Evolutionary conservation across 148 eudicot species (phyloP).

Genomic region (Linanthus parryae): DNA sequence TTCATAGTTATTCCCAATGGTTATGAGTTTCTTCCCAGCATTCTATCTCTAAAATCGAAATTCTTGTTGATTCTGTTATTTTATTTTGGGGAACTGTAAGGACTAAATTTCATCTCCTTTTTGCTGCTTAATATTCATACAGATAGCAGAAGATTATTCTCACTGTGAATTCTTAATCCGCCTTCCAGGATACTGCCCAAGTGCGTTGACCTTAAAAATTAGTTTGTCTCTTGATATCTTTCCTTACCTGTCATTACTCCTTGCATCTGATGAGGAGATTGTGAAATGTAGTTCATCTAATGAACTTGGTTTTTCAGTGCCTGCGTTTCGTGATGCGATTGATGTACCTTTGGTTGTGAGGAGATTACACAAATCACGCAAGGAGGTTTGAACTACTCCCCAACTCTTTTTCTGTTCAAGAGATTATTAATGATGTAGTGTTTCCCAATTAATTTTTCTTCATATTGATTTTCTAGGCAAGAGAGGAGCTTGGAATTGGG

Average conservation of each 20-base stretch:
- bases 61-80: conserved; percentile 1
- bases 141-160: conserved; percentile 99
- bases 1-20: too few species aligned
- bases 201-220: conserved; percentile 38
- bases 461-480: conserved; percentile 34
- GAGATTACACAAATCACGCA: conserved; percentile 82
- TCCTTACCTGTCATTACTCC: background rate
- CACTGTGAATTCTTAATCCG: conserved; percentile 95
- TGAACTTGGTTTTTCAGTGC: conserved; percentile 52
- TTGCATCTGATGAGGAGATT: background rate
- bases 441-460: background rate
- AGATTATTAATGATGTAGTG: background rate
- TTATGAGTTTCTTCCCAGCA: too few species aligned
- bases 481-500: conserved; percentile 68
- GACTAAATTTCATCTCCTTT: background rate
- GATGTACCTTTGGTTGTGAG: conserved; percentile 98
- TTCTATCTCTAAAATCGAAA: too few species aligned
- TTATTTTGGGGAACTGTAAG: background rate
- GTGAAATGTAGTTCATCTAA: background rate
- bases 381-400: conserved; percentile 46
- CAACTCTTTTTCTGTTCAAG: conserved; percentile 1
- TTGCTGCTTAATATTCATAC: conserved; percentile 11
- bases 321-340: conserved; percentile 93
- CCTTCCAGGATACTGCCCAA: conserved; percentile 99
- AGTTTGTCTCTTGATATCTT: background rate